A percentile compares a stretch with the other conserved stretches of the same genome.
Conservation (phyloP, 2,329 filamentous ascomycete genomes). For the Reticulascus tulasneorum region DNA sequence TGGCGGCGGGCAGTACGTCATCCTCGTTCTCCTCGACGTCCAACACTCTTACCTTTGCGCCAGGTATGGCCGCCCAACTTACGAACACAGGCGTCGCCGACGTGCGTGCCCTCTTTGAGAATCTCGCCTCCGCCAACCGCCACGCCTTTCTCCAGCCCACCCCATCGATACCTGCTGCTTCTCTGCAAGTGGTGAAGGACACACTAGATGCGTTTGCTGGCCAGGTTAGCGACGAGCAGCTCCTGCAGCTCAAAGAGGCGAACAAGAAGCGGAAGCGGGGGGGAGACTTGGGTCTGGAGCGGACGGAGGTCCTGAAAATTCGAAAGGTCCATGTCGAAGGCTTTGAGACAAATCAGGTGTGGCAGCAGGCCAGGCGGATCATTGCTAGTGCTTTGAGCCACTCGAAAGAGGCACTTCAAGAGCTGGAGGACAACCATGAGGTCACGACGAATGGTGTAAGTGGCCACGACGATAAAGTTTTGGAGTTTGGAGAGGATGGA, state of each 20-base stretch:
- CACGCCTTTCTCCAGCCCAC: conserved; percentile 76
- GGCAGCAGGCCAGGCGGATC: conserved; percentile 87
- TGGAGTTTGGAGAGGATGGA: conserved; percentile 32
- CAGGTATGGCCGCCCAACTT: conserved; percentile 33
- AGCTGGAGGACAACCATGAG: conserved; percentile 40
- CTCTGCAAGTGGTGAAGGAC: conserved; percentile 72
- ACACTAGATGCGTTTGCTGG: conserved; percentile 75
- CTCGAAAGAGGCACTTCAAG: conserved; percentile 41
- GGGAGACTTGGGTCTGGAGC: conserved; percentile 38
- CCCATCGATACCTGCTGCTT: conserved; percentile 60
- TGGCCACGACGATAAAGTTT: conserved; percentile 26
- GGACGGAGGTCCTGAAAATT: conserved; percentile 62
- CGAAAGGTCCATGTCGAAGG: conserved; percentile 82
- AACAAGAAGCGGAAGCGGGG: conserved; percentile 73
- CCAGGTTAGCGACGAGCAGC: conserved; percentile 69
- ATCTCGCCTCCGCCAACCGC: conserved; percentile 55
- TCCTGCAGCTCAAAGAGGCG: conserved; percentile 60
- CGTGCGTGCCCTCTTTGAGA: conserved; percentile 50
- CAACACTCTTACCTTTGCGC: conserved; percentile 55
- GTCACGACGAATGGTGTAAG: conserved; percentile 37
- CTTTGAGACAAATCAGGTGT: conserved; percentile 84
- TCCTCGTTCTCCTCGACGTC: conserved; percentile 63
- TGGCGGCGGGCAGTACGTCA: conserved; percentile 35
- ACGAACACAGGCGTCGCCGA: conserved; percentile 29
- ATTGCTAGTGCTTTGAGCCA: conserved; percentile 55